Evolutionary conservation across 2,329 filamentous ascomycete species (phyloP).

Genomic region (Aureobasidium namibiae): DNA sequence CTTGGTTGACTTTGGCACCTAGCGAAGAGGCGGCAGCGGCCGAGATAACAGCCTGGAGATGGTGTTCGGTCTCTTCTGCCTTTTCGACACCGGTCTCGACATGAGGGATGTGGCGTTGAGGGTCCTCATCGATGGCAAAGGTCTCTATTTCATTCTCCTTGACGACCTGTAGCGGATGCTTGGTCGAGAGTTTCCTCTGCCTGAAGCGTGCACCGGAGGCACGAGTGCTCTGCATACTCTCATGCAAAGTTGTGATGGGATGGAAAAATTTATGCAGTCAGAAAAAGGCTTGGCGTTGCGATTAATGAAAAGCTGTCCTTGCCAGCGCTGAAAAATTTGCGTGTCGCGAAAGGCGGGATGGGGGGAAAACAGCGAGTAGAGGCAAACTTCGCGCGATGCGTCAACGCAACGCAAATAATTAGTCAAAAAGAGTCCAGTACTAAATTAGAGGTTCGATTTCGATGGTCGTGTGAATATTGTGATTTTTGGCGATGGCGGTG

Average conservation of each 20-base stretch:
- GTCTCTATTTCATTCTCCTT: constrained; percentile 76
- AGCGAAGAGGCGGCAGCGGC: constrained; percentile 46
- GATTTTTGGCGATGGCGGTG: constrained; percentile 11
- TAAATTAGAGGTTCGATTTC: constrained; percentile 4
- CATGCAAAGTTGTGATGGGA: constrained; percentile 12
- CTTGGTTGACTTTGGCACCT: constrained; percentile 53
- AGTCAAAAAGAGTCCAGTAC: not conserved
- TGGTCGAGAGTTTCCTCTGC: constrained; percentile 86
- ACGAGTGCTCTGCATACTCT: constrained; percentile 15
- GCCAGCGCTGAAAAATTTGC: constrained; percentile 10
- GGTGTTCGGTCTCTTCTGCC: constrained; percentile 94
- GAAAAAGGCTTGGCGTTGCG: constrained; percentile 10
- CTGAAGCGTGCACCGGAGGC: constrained; percentile 40
- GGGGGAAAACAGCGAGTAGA: not conserved
- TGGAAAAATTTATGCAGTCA: constrained; percentile 10
- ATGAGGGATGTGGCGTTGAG: constrained; percentile 70
- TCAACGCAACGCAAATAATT: constrained; percentile 10
- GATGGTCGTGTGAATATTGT: constrained; percentile 6
- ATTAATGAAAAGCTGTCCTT: constrained; percentile 8
- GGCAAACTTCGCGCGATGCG: not conserved
- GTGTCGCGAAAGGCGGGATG: not conserved
- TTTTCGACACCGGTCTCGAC: constrained; percentile 97
- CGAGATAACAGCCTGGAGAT: constrained; percentile 79
- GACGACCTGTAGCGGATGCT: constrained; percentile 79
- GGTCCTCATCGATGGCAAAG: constrained; percentile 66